Evolutionary conservation across 495 filamentous ascomycete genomes (phyloP).

Genomic region (Aspergillus haitiensis): DNA sequence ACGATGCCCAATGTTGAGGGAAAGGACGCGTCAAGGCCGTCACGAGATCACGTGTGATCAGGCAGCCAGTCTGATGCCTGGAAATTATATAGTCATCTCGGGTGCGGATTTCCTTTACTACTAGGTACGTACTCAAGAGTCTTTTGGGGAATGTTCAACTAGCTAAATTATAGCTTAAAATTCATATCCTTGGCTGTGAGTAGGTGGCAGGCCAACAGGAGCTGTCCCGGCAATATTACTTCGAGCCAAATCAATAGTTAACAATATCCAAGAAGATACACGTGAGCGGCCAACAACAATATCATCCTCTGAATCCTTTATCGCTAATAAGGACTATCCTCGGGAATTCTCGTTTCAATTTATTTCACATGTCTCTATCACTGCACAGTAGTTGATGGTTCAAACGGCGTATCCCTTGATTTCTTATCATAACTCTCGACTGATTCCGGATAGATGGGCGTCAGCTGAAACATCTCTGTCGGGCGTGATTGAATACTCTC

Average conservation of each 20-base stretch:
- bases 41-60: slow-evolving; percentile 44
- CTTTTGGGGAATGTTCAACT: not conserved
- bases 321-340: too few species aligned
- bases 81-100: not conserved
- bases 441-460: slow-evolving; percentile 18
- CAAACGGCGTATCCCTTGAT: slow-evolving; percentile 14
- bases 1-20: slow-evolving; percentile 22
- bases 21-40: slow-evolving; percentile 41
- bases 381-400: not conserved
- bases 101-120: not conserved
- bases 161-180: not conserved
- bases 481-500: slow-evolving; percentile 35
- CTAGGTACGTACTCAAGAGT: too few species aligned
- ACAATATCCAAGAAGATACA: slow-evolving; percentile 19
- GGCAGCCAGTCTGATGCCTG: slow-evolving; percentile 22
- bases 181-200: not conserved
- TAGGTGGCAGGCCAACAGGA: not conserved
- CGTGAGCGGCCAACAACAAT: not conserved
- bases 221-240: slow-evolving; percentile 7
- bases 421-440: slow-evolving; percentile 25
- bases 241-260: slow-evolving; percentile 13
- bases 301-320: not conserved
- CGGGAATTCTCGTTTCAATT: not conserved
- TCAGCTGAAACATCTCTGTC: slow-evolving; percentile 30
- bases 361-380: not conserved